Base-by-base conservation (phyloP, 345 rosid genomes). In the Brassica juncea region DNA sequence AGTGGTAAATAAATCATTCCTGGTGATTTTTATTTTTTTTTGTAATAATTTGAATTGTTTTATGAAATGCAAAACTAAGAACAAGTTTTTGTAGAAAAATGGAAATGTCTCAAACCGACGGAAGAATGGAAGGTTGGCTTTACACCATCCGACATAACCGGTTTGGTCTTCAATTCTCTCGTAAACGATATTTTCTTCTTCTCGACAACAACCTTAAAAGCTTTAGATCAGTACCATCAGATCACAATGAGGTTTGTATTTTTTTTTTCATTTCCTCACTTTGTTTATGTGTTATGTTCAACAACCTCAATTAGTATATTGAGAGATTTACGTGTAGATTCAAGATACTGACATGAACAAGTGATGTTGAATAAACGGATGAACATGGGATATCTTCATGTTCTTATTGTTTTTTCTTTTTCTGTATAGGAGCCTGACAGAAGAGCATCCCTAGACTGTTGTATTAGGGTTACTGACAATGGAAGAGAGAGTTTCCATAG, bases 71-170 rank as follows among this genome's bases (percentile, higher is more conserved):
- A 8, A 44, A 76, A 81, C 69, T 65, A 12, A 8, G 21, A 30
- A 70, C 54, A 25, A 14, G 47, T 73, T 2, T 76, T 68, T 47
- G 65, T 39, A 75, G 73, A 66, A 59, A 77, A 72, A 85, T 85
- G 87, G 84, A 75, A 82, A n/a, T 77, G 77, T 2, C 81, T 5
- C 71, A 69, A 74, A 70, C 72, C 12, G 90, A 85, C 52, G 84
- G 83, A 19, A 88, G 76, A 79, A 90, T 95, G 92, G 98, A 91
- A 74, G 99, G 99, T 21, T 95, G 99, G 98, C 82, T 95, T 34
- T 87, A 88, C 75, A 84, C 88, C 37, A 86, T 95, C 39, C 91
- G 95, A 77, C 86, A 88, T 32, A 88, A 85, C 81, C 89, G 97
- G 76, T 84, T 95, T 80, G 94, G 99, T 19, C 84, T 86, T 37